Conservation (phyloP, 2,329 filamentous ascomycete genomes). For the Microascus cirrosus region DNA sequence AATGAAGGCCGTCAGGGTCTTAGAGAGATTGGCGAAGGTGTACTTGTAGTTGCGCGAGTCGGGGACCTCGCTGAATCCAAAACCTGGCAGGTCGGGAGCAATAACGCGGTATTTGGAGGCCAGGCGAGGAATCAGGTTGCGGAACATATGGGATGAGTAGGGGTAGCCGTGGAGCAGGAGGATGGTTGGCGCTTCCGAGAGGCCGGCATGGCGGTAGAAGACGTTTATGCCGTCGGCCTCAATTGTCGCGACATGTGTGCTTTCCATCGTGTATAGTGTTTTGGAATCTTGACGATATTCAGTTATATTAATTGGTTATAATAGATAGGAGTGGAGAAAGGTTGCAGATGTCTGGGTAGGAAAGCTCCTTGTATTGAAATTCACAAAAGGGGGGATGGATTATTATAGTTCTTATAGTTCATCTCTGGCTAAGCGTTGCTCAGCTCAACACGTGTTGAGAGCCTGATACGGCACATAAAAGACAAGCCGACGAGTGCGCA, state of each 20-base stretch:
- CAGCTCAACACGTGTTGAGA: too few relatives aligned
- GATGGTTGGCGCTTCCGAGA: conserved; percentile 18
- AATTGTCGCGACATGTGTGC: conserved; percentile 6
- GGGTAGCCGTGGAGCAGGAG: conserved; percentile 35
- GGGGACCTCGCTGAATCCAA: conserved; percentile 42
- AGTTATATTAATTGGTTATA: too few relatives aligned
- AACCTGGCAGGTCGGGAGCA: conserved; percentile 49
- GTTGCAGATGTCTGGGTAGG: too few relatives aligned
- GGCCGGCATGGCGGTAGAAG: conserved; percentile 27
- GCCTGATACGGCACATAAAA: too few relatives aligned
- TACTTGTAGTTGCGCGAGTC: conserved; percentile 29
- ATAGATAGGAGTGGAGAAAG: too few relatives aligned
- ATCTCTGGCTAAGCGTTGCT: too few relatives aligned
- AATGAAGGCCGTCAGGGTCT: conserved; percentile 35
- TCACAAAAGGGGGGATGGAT: too few relatives aligned
- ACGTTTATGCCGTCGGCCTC: conserved; percentile 22
- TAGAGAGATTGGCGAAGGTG: conserved; percentile 40
- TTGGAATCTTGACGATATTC: not conserved
- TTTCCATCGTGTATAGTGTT: not conserved
- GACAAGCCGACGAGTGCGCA: too few relatives aligned
- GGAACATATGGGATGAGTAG: conserved; percentile 28
- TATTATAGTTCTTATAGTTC: too few relatives aligned
- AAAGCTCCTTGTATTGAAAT: too few relatives aligned
- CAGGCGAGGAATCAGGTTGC: conserved; percentile 30
- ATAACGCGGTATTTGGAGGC: conserved; percentile 27